These are phyloP conservation scores for Martiniozyma abietophila DNA, from an alignment of 805 yeast genomes.

Conservation along the genomic window DNA sequence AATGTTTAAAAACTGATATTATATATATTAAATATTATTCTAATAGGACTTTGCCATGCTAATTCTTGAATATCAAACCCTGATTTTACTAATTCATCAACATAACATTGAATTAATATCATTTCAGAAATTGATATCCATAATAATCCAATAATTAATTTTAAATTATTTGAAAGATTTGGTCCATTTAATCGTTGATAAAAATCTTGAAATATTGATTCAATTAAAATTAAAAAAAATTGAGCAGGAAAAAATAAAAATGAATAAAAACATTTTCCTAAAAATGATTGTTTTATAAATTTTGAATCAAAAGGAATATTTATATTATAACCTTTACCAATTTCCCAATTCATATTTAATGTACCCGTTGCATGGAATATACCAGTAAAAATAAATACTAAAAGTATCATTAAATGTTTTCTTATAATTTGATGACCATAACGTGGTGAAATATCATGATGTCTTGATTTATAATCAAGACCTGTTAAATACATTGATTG, in stretches of 20 bases:
- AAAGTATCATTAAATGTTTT: constrained; percentile 3
- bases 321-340: constrained; percentile 7
- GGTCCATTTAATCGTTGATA: constrained; percentile 1
- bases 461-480: constrained; percentile 2
- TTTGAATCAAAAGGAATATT: constrained; percentile 8
- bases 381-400: constrained; percentile 13
- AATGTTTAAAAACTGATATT: no score
- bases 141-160: constrained; percentile 7
- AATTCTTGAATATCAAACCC: constrained; percentile 11
- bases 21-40: no score
- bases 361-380: constrained; percentile 13
- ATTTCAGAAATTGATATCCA: constrained; percentile 12
- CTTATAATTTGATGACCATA: neutral
- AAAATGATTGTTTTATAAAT: constrained; percentile 1
- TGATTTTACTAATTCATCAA: constrained; percentile 15
- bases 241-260: constrained; percentile 15
- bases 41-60: no score
- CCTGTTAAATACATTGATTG: constrained; percentile 1
- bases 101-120: constrained; percentile 8
- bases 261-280: constrained; percentile 12
- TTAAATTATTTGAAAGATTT: constrained; percentile 3
- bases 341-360: constrained; percentile 9
- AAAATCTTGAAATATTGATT: constrained; percentile 1
- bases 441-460: neutral
- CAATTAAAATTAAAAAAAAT: constrained; percentile 9